phyloP scores from a whole-genome alignment of 164 flowering plant genomes.

The Protea cynaroides region DNA sequence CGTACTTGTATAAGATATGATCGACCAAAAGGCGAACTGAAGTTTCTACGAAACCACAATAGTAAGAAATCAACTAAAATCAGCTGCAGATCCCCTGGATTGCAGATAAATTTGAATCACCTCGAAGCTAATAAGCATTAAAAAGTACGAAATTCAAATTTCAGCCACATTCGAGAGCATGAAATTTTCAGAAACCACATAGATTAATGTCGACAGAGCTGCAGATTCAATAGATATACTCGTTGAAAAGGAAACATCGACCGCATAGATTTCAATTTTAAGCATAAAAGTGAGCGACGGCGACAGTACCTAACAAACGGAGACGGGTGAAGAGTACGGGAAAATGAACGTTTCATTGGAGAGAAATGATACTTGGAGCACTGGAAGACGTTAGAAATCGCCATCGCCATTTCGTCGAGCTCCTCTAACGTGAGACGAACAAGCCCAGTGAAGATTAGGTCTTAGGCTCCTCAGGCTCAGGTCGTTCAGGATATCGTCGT shows the following conservation, averaged over 20 bases:
- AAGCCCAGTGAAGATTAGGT: too few species aligned
- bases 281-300: too few species aligned
- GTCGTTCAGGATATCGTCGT: too few species aligned
- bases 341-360: slow-evolving; percentile 12
- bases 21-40: background rate
- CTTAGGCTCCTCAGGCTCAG: too few species aligned
- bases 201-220: too few species aligned
- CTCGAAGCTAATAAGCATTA: too few species aligned
- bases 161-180: background rate
- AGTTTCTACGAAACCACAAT: background rate
- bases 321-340: background rate
- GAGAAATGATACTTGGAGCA: slow-evolving; percentile 24
- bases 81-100: background rate
- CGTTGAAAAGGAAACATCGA: too few species aligned
- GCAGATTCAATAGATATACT: too few species aligned
- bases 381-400: slow-evolving; percentile 33
- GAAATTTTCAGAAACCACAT: background rate
- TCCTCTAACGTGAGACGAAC: background rate
- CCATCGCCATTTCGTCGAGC: slow-evolving; percentile 31
- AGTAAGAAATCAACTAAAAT: too few species aligned
- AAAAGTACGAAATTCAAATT: background rate
- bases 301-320: slow-evolving; percentile 32
- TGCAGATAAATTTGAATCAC: background rate
- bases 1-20: background rate
- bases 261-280: too few species aligned